Conservation (phyloP, 2,329 filamentous ascomycete genomes). For the Plectosphaerella plurivora region DNA sequence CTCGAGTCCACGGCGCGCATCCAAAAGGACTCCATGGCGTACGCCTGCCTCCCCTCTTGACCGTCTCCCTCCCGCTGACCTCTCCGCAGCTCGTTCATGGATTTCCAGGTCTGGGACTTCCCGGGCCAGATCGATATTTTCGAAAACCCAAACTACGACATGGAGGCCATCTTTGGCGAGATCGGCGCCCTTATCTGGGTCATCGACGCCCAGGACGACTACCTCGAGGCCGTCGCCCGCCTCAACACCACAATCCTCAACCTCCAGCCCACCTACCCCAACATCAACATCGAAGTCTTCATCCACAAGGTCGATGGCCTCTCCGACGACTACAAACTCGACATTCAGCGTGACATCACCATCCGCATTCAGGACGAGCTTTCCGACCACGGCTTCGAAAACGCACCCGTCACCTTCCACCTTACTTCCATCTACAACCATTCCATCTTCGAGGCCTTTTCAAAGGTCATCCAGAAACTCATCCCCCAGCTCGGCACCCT, state of each 20-base stretch:
- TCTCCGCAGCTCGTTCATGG: conserved; percentile 82
- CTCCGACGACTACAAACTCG: conserved; percentile 91
- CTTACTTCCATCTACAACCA: conserved; percentile 98
- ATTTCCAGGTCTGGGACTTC: conserved; percentile 98
- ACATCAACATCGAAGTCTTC: conserved; percentile 96
- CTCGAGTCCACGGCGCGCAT: conserved; percentile 92
- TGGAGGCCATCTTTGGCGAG: conserved; percentile 89
- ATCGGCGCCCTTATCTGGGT: conserved; percentile 97
- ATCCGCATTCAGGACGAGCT: conserved; percentile 96
- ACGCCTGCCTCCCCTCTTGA: conserved; percentile 30
- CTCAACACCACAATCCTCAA: conserved; percentile 87
- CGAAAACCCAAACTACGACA: conserved; percentile 82
- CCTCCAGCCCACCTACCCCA: conserved; percentile 81
- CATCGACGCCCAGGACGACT: conserved; percentile 97
- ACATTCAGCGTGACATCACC: conserved; percentile 94
- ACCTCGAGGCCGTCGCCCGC: conserved; percentile 82
- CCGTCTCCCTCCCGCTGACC: background rate
- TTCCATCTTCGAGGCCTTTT: conserved; percentile 96
- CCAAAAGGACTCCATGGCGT: conserved; percentile 95
- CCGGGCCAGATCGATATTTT: conserved; percentile 89
- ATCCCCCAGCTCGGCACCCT: conserved; percentile 90
- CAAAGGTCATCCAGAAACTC: conserved; percentile 96
- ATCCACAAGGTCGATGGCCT: conserved; percentile 99
- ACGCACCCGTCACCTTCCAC: conserved; percentile 90
- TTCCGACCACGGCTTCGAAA: conserved; percentile 87